Base-by-base conservation (phyloP, 371 early-diverging fungal species). In the Mucor ambiguus region DNA sequence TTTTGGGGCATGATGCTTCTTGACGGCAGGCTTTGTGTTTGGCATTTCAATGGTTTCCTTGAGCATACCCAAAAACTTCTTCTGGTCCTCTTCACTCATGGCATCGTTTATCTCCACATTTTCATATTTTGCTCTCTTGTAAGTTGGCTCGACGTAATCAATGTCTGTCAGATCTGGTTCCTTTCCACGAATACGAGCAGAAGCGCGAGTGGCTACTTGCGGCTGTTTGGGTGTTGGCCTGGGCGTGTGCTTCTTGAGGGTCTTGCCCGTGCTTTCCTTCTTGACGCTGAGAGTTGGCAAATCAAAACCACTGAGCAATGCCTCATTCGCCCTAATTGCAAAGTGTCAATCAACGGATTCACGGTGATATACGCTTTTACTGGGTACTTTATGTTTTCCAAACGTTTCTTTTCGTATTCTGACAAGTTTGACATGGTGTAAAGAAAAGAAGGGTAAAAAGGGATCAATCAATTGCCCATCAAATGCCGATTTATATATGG, bases 381-480 rank as follows among this genome's bases (percentile, higher is more conserved):
- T 48, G 29, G 29, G 64, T 84, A 81, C 77, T 69, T 63, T 54
- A 84, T 84, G 49, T 84, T 84, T 38, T 78, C 79, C 44, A 74
- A 58, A 26, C 81, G 76, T 56, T 76, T 61, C 59, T 78, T 75
- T 66, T 82, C 83, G 67, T 82, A 82, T 48, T 71, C 79, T 29
- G 79, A 78, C 28, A 77, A 38, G 22, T 54, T 29, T 3, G 54
- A 29, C 54, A 54, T 54, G 41, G 18, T 41, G 18, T 41, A 41
- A 41, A 18, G 5, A 41, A 18, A 41, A 18, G 18, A 41, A 18
- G 6, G 14, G 14, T 14, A 2, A 4, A 37, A 37, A 18, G 18
- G 4, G 41, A 41, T 41, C 41, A 41, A 14, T 41, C 41, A 41
- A 41, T 18, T 41, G 18, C 18, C 41, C 18, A 41, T 41, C 18